phyloP scores from a whole-genome alignment of 768 basidiomycete genomes.

The Phaeotremella skinneri region DNA sequence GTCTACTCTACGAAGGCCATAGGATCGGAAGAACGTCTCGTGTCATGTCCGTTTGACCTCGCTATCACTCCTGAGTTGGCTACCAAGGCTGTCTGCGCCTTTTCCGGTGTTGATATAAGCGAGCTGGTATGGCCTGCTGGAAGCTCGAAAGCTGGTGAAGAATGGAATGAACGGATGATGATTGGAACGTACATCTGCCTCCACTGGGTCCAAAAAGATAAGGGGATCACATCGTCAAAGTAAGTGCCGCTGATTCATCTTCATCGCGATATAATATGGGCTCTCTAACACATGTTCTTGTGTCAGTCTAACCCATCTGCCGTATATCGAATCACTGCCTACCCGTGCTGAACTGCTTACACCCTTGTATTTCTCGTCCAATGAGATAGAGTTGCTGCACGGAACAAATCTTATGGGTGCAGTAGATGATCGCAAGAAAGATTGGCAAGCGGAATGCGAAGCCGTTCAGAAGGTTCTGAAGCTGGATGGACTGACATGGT shows the following conservation, averaged over 20 bases:
- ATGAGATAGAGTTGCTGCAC: constrained; percentile 65
- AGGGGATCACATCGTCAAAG: not conserved
- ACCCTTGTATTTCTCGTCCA: constrained; percentile 65
- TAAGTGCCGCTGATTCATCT: not conserved
- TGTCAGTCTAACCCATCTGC: constrained; percentile 47
- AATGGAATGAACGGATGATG: constrained; percentile 43
- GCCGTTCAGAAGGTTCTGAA: constrained; percentile 57
- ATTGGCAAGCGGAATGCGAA: constrained; percentile 66
- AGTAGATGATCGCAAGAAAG: constrained; percentile 63
- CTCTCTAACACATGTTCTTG: not conserved
- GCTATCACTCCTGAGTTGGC: constrained; percentile 48
- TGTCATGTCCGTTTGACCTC: constrained; percentile 50
- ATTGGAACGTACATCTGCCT: constrained; percentile 47
- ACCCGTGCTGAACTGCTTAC: constrained; percentile 61
- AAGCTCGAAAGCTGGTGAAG: constrained; percentile 15
- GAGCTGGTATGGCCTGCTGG: constrained; percentile 26
- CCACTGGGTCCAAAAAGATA: constrained; percentile 35
- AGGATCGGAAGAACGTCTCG: constrained; percentile 25
- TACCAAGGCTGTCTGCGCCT: constrained; percentile 22
- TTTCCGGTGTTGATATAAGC: constrained; percentile 4
- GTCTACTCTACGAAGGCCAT: constrained; percentile 33
- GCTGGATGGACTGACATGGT: constrained; percentile 65
- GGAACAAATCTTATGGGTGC: constrained; percentile 82
- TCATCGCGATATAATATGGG: not conserved
- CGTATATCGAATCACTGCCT: constrained; percentile 72